Evolutionary conservation across 2,329 filamentous ascomycete genomes (phyloP).

Genomic region (Xylaria sp.): DNA sequence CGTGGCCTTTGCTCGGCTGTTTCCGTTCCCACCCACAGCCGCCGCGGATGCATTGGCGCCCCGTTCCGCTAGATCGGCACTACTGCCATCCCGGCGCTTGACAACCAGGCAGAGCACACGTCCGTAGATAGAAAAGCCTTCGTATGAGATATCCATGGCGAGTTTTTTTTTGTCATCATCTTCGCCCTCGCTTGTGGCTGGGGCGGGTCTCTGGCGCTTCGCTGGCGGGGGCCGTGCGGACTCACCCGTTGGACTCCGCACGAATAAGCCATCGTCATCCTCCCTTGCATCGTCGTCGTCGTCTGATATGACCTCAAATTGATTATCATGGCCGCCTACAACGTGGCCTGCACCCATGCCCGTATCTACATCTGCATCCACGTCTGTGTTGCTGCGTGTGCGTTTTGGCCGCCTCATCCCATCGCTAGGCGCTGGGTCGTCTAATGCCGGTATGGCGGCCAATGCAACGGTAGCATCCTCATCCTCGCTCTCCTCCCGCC

Average conservation of each 20-base stretch:
- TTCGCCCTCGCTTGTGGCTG: constrained; percentile 45
- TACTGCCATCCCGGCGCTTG: constrained; percentile 72
- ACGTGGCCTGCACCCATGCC: constrained; percentile 35
- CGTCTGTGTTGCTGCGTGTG: constrained; percentile 46
- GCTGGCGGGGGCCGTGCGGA: constrained; percentile 55
- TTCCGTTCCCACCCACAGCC: constrained; percentile 46
- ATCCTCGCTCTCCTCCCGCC: constrained; percentile 70
- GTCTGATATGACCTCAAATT: constrained; percentile 52
- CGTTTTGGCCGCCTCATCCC: constrained; percentile 47
- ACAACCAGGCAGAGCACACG: constrained; percentile 92
- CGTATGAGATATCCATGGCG: constrained; percentile 85
- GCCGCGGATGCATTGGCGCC: constrained; percentile 44
- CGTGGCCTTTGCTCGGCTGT: constrained; percentile 43
- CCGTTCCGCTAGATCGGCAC: constrained; percentile 49
- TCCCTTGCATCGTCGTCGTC: constrained; percentile 52
- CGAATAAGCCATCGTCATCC: constrained; percentile 48
- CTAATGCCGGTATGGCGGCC: constrained; percentile 63
- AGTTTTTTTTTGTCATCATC: constrained; percentile 90
- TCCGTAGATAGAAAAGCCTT: constrained; percentile 95
- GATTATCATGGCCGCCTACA: constrained; percentile 46
- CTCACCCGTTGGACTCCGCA: constrained; percentile 50
- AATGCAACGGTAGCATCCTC: constrained; percentile 64
- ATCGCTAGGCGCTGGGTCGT: constrained; percentile 43
- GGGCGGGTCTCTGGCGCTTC: constrained; percentile 58
- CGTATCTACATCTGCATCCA: constrained; percentile 35